phyloP scores from a whole-genome alignment of 192 early-diverging fungal genomes.

The Coemansia interrupta region DNA sequence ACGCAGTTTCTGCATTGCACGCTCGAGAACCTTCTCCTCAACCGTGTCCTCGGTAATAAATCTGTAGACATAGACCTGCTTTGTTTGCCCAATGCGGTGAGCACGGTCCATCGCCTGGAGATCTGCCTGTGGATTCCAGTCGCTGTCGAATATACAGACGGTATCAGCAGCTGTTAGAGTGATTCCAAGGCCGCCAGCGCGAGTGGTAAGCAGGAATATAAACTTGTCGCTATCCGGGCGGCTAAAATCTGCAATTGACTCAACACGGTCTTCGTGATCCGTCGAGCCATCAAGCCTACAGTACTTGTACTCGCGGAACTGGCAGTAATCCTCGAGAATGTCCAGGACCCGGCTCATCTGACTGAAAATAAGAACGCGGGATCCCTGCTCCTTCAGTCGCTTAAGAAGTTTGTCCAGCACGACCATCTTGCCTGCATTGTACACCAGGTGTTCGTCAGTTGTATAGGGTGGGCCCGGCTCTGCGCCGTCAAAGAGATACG shows the following conservation, averaged over 20 bases:
- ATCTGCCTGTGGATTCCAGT: conserved; percentile 93
- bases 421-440: conserved; percentile 92
- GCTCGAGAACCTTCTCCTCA: conserved; percentile 96
- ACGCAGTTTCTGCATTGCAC: conserved; percentile 93
- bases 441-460: conserved; percentile 91
- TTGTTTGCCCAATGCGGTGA: conserved; percentile 98
- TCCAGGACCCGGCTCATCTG: conserved; percentile 99
- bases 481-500: conserved; percentile 86
- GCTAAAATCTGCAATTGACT: conserved; percentile 92
- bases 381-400: conserved; percentile 79
- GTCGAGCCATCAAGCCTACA: conserved; percentile 98
- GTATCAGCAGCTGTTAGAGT: conserved; percentile 94
- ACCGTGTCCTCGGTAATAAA: conserved; percentile 97
- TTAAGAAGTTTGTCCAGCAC: conserved; percentile 86
- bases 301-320: conserved; percentile 86
- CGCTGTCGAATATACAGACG: conserved; percentile 94
- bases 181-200: conserved; percentile 97
- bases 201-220: conserved; percentile 92
- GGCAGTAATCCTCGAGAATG: conserved; percentile 96
- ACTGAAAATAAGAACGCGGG: conserved; percentile 91
- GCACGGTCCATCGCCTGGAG: conserved; percentile 95
- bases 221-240: conserved; percentile 86
- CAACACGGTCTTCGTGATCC: conserved; percentile 87
- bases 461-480: conserved; percentile 96
- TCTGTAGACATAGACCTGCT: conserved; percentile 94